Evolutionary conservation across 2,329 filamentous ascomycete genomes (phyloP).

Genomic region (Aciculosporium take): DNA sequence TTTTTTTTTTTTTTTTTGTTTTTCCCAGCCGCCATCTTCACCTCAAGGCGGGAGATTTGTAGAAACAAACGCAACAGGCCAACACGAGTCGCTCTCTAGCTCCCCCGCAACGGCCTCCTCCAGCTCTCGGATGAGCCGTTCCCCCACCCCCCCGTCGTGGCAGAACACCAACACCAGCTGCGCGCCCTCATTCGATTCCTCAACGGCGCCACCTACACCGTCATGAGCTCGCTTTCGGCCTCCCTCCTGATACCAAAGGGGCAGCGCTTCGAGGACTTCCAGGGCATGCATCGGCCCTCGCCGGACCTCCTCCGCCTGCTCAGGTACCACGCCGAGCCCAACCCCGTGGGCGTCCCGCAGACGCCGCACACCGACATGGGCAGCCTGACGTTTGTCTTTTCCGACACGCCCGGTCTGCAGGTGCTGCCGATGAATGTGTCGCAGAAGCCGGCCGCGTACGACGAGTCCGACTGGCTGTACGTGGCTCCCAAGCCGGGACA

Average conservation of each 20-base stretch:
- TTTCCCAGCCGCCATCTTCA: not conserved
- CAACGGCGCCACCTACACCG: not conserved
- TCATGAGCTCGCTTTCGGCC: not conserved
- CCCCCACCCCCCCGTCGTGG: not conserved
- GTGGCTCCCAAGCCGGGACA: not conserved
- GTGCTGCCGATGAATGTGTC: not conserved
- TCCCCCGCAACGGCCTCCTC: not conserved
- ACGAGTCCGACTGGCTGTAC: constrained; percentile 1
- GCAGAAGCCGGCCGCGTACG: not conserved
- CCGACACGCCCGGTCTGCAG: not conserved
- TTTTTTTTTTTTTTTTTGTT: not conserved
- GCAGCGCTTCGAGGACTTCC: not conserved
- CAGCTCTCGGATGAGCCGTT: not conserved
- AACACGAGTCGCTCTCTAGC: not conserved
- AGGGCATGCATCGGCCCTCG: not conserved
- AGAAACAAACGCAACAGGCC: no score
- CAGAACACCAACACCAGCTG: not conserved
- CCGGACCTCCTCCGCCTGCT: not conserved
- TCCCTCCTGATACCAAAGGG: not conserved
- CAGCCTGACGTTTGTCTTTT: not conserved
- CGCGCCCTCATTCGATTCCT: not conserved
- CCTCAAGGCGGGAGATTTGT: no score
- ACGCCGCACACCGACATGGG: constrained; percentile 1
- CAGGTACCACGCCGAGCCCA: not conserved
- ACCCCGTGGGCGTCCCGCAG: not conserved